A percentile compares a stretch with the other conserved stretches of the same genome.
phyloP scores from a whole-genome alignment of 345 rosid genomes.

The Aquilaria yunnanensis region DNA sequence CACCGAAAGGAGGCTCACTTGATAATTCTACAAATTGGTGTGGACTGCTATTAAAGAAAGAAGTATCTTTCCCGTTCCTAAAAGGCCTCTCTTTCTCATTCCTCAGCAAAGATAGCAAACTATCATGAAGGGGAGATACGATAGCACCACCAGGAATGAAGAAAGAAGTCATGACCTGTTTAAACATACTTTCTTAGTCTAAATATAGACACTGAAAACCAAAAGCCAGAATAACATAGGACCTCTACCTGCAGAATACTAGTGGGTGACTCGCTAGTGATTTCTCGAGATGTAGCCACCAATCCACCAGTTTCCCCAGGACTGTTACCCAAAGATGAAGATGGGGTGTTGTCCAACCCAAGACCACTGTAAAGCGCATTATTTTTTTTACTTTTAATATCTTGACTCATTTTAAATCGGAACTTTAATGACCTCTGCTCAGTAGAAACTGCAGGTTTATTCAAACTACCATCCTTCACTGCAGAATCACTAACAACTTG shows the following conservation, averaged over 20 bases:
- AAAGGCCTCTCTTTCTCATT: constrained; percentile 26
- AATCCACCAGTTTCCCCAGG: constrained; percentile 35
- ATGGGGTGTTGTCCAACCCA: constrained; percentile 58
- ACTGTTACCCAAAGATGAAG: constrained; percentile 39
- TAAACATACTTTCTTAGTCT: constrained; percentile 20
- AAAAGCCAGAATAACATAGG: constrained; percentile 17
- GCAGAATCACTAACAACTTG: constrained; percentile 23
- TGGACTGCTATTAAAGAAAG: constrained; percentile 14
- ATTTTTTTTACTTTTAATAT: constrained; percentile 32
- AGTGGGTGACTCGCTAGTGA: constrained; percentile 39
- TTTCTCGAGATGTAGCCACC: constrained; percentile 16
- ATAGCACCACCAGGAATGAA: constrained; percentile 39
- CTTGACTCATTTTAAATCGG: constrained; percentile 54
- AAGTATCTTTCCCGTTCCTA: constrained; percentile 20
- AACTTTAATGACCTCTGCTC: constrained; percentile 43
- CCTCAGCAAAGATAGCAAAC: constrained; percentile 32
- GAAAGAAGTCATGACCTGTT: constrained; percentile 65
- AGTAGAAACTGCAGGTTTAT: constrained; percentile 20
- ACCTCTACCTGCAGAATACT: constrained; percentile 61
- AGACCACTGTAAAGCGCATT: constrained; percentile 45
- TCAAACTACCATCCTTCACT: constrained; percentile 25
- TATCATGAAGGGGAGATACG: constrained; percentile 66
- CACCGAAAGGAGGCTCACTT: constrained; percentile 23
- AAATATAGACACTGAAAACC: constrained; percentile 9
- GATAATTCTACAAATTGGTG: constrained; percentile 20